A percentile compares a stretch with the other conserved stretches of the same genome.
Conservation (phyloP, 202 grass and related monocot species). For the Panicum virgatum region DNA sequence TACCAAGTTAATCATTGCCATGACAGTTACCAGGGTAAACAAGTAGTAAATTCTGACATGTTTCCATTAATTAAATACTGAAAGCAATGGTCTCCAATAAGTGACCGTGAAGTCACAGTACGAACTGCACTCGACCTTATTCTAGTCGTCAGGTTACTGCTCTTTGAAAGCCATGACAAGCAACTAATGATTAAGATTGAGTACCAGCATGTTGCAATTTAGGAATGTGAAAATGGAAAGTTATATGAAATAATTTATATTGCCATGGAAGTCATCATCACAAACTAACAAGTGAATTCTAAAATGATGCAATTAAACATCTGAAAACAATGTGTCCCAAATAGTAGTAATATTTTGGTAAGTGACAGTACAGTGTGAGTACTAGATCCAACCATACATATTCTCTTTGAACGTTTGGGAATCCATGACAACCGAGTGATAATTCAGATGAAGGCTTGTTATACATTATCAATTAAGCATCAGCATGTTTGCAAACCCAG, state of each 20-base stretch:
- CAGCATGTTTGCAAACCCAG: neutral
- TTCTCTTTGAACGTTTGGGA: neutral
- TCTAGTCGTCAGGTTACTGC: neutral
- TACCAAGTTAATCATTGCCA: neutral
- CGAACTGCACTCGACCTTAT: no score
- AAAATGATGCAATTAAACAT: neutral
- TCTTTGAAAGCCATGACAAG: neutral
- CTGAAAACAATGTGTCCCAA: neutral
- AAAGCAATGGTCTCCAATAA: conserved; percentile 3
- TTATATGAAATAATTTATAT: neutral
- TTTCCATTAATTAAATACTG: conserved; percentile 8
- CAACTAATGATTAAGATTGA: neutral
- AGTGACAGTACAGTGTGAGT: neutral
- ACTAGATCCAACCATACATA: conserved; percentile 1
- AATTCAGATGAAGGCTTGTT: neutral
- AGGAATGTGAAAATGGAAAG: neutral
- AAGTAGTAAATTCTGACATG: neutral
- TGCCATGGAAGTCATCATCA: neutral
- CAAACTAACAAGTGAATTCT: neutral
- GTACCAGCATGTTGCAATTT: neutral
- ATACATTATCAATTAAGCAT: neutral
- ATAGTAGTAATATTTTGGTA: neutral
- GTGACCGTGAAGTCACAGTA: no score
- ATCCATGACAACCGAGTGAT: neutral
- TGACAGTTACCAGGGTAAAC: neutral